Conservation (phyloP, 2,329 filamentous ascomycete species). For the Pseudomassariella vexata region DNA sequence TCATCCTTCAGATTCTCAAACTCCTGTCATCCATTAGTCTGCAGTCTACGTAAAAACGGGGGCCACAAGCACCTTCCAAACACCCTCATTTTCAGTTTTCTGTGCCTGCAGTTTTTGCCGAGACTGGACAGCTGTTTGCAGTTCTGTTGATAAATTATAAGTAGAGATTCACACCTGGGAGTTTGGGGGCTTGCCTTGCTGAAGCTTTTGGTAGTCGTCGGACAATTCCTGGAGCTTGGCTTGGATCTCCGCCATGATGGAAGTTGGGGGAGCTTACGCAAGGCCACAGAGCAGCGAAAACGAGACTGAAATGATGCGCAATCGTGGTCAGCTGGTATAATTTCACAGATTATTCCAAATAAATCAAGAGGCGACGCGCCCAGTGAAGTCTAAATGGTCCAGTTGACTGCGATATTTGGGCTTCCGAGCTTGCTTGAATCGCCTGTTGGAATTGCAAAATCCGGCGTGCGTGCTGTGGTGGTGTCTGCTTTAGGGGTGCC, state of each 20-base stretch:
- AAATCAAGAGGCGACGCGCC: too few species aligned
- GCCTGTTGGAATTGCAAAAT: too few species aligned
- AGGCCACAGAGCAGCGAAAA: too few species aligned
- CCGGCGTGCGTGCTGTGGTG: too few species aligned
- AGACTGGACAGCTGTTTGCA: conserved; percentile 69
- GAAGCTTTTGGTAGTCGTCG: conserved; percentile 81
- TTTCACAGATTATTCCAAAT: too few species aligned
- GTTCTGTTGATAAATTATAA: conserved; percentile 47
- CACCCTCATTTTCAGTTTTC: conserved; percentile 84
- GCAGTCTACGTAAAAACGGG: conserved; percentile 1
- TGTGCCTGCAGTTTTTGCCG: conserved; percentile 92
- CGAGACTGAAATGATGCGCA: too few species aligned
- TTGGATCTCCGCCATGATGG: conserved; percentile 68
- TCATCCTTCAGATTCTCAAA: conserved; percentile 73
- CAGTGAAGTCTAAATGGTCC: too few species aligned
- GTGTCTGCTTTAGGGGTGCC: too few species aligned
- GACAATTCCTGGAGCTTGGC: conserved; percentile 75
- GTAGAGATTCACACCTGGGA: neutral
- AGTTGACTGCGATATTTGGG: too few species aligned
- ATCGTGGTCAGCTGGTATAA: too few species aligned
- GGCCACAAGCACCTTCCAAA: conserved; percentile 61
- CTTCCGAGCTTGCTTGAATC: too few species aligned
- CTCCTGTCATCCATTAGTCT: conserved; percentile 49
- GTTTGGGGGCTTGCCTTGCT: conserved; percentile 52
- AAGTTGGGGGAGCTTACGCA: too few species aligned